Evolutionary conservation across 768 basidiomycete genomes (phyloP).

Genomic region (Leccinum pellstonianum): DNA sequence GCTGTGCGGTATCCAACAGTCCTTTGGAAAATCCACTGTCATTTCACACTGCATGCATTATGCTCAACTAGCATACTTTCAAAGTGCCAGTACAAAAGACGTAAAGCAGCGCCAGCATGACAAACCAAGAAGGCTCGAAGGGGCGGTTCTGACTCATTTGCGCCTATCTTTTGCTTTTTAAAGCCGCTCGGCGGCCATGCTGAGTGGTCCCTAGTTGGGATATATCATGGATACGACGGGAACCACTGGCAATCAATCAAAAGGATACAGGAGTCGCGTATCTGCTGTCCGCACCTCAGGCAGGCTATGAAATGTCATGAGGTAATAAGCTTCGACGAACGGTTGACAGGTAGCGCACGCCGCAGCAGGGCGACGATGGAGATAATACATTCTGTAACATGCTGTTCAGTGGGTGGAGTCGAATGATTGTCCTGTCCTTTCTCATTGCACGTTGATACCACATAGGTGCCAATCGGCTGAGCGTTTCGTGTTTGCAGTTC

Average conservation of each 20-base stretch:
- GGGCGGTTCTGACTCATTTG: not conserved
- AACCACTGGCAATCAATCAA: not conserved
- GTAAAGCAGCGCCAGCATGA: not conserved
- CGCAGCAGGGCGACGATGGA: not conserved
- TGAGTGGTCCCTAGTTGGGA: not conserved
- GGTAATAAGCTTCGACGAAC: not conserved
- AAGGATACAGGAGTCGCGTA: not conserved
- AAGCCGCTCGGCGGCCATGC: not conserved
- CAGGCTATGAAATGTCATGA: constrained; percentile 21
- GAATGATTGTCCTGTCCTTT: not conserved
- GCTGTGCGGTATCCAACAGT: not conserved
- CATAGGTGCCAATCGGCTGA: not conserved
- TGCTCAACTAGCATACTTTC: not conserved
- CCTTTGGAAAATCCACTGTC: too few species aligned
- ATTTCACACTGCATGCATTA: too few species aligned
- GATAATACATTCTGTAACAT: not conserved
- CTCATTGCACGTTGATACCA: not conserved
- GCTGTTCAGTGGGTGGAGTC: not conserved
- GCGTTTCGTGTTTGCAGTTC: not conserved
- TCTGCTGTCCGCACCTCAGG: constrained; percentile 3
- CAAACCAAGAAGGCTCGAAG: not conserved
- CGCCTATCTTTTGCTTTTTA: not conserved
- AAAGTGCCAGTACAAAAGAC: not conserved
- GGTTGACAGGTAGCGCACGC: not conserved
- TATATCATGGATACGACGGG: not conserved